Evolutionary conservation across 108 stramenopile genomes (phyloP), one percentile per base, ranked within the genome.

Genomic region (Parmales sp.): DNA sequence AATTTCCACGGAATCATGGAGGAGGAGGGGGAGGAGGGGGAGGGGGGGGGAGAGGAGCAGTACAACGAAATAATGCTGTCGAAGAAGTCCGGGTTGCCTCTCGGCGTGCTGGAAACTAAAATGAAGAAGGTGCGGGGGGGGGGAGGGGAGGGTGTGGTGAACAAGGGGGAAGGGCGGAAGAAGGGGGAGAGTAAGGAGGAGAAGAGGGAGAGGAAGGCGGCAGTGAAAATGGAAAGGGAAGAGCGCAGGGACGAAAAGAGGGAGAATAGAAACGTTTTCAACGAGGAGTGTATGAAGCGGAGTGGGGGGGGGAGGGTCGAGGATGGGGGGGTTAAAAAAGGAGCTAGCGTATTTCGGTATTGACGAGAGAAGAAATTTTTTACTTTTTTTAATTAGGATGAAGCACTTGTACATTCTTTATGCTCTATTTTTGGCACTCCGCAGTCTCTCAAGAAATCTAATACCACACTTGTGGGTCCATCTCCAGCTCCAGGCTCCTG

Each of bases 61-160:
- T 69, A 54, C 18, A 45, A 20, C 18, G 78, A 83, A 70, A 88
- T 90, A 66, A 69, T 70, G n/a, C 69, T 93, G 41, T 93, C 93
- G 41, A 80, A 80, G 48, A 95, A 93, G 81, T 94, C 92, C 2
- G 94, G 93, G 22, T 67, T 95, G 34, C 93, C 92, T 2, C 50
- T 92, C 39, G 90, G 87, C 39, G 86, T 90, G 18, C 76, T 88
- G 45, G 77, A 54, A 39, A 70, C 70, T 79, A 65, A 46, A 51
- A 34, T 16, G 69, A 63, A 38, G 67, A 72, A 68, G 81, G 2
- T 31, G 22, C 51, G 66, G 23, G 74, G 51, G 23, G 69, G 63
- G 51, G 69, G 77, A 37, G 54, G 69, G 68, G 54, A 72, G 22
- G 70, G 72, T 36, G 76, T 39, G 6, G 78, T 69, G 66, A 95